Conservation (phyloP, 495 filamentous ascomycete species). For the Aspergillus leporis region DNA sequence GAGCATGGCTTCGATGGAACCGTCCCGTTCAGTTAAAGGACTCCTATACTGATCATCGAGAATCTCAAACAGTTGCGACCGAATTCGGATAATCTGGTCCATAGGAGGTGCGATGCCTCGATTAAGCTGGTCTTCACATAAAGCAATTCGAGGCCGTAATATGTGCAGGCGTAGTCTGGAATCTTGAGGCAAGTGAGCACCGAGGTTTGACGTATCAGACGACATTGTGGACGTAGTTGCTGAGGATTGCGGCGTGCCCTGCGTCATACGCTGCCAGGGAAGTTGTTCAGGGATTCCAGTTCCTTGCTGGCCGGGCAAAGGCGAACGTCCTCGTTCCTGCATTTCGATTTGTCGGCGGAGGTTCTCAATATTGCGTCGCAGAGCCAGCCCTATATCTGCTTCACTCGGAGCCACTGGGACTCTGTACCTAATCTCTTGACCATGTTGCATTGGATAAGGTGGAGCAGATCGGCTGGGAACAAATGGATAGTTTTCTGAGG, state of each 20-base stretch:
- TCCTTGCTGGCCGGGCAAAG: constrained; percentile 5
- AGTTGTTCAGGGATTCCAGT: constrained; percentile 21
- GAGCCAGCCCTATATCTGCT: constrained; percentile 20
- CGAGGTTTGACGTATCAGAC: constrained; percentile 3
- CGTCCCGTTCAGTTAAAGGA: constrained; percentile 21
- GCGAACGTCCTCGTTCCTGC: constrained; percentile 13
- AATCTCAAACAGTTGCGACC: constrained; percentile 32
- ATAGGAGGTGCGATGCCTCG: constrained; percentile 32
- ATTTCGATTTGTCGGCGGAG: constrained; percentile 24
- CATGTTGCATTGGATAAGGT: constrained; percentile 12
- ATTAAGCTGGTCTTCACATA: constrained; percentile 43
- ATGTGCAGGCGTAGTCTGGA: constrained; percentile 24
- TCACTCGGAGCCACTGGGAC: constrained; percentile 14
- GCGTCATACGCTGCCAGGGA: constrained; percentile 21
- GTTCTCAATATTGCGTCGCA: constrained; percentile 21
- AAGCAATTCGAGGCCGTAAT: constrained; percentile 33
- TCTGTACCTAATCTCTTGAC: constrained; percentile 18
- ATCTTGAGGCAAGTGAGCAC: constrained; percentile 16
- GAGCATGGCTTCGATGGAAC: constrained; percentile 29
- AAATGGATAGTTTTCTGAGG: constrained; percentile 11
- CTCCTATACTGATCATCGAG: constrained; percentile 31
- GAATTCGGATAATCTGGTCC: constrained; percentile 34
- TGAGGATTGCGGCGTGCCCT: constrained; percentile 18
- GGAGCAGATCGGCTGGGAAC: constrained; percentile 11
- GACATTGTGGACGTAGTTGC: constrained; percentile 13